These are phyloP conservation scores for Fusarium algeriense DNA, from an alignment of 2,329 filamentous ascomycete genomes.

Conservation along the genomic window DNA sequence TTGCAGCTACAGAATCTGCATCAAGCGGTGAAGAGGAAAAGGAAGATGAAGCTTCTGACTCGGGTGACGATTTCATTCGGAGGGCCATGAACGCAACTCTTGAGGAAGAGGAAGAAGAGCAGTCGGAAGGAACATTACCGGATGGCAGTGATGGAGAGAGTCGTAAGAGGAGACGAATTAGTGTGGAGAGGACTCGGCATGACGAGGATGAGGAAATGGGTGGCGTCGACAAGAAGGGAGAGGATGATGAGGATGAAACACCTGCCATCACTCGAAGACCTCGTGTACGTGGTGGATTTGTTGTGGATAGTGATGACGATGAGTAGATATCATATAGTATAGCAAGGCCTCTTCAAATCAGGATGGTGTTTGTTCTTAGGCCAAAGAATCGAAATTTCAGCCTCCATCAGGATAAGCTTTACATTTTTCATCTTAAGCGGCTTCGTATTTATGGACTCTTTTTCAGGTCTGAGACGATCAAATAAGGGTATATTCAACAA, in stretches of 20 bases:
- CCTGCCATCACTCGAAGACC: constrained; percentile 54
- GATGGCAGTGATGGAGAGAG: constrained; percentile 53
- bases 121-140: constrained; percentile 47
- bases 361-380: too few relatives aligned
- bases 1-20: background rate
- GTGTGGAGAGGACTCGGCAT: constrained; percentile 29
- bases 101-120: constrained; percentile 24
- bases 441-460: background rate
- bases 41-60: constrained; percentile 3
- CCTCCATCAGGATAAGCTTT: background rate
- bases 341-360: too few relatives aligned
- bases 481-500: constrained; percentile 27
- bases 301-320: constrained; percentile 71
- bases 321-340: constrained; percentile 47
- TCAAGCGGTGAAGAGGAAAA: constrained; percentile 10
- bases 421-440: background rate
- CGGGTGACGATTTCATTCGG: constrained; percentile 45
- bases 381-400: too few relatives aligned
- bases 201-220: constrained; percentile 39
- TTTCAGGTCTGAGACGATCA: background rate
- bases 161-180: constrained; percentile 55
- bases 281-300: constrained; percentile 65
- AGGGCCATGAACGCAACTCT: constrained; percentile 44
- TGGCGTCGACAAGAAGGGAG: constrained; percentile 45
- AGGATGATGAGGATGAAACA: constrained; percentile 50